phyloP scores from a whole-genome alignment of 2,329 filamentous ascomycete genomes.

The Raffaelea deltoideospora region DNA sequence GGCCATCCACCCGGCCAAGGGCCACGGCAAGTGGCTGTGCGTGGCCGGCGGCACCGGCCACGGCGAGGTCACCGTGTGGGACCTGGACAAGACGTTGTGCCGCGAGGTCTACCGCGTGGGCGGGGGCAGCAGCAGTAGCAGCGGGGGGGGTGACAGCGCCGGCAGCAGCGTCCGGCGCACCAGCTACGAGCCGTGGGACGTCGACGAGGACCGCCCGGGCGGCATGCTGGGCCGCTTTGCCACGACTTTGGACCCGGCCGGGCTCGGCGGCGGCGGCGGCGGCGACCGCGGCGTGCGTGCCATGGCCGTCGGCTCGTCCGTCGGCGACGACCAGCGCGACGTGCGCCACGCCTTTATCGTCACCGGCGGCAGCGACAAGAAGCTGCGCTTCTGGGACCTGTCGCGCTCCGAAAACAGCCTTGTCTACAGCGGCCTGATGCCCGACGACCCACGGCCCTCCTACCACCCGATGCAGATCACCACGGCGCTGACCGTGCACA shows the following conservation, averaged over 20 bases:
- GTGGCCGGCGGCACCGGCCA: constrained; percentile 76
- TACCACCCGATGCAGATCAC: constrained; percentile 53
- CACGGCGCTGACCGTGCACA: constrained; percentile 48
- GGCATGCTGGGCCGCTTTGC: constrained; percentile 79
- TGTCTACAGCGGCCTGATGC: constrained; percentile 63
- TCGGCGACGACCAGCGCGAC: constrained; percentile 41
- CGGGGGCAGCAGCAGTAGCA: constrained; percentile 16
- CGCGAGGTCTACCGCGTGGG: constrained; percentile 73
- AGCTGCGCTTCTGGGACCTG: constrained; percentile 88
- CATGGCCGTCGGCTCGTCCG: constrained; percentile 45
- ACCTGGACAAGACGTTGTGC: constrained; percentile 78
- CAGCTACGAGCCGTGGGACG: constrained; percentile 69
- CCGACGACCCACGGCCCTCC: constrained; percentile 55
- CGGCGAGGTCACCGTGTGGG: constrained; percentile 90
- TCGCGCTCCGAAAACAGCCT: constrained; percentile 60
- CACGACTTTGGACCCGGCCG: constrained; percentile 50
- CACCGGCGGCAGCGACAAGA: constrained; percentile 78
- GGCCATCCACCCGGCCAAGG: constrained; percentile 61
- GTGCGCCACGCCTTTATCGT: constrained; percentile 70
- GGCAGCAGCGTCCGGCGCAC: constrained; percentile 17
- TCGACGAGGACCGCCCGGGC: constrained; percentile 80
- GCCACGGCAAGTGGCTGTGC: constrained; percentile 71
- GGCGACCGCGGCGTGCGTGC: constrained; percentile 57
- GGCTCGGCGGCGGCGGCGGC: constrained; percentile 23
- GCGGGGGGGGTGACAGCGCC: not conserved